Evolutionary conservation across 192 early-diverging fungal species (phyloP).

Genomic region (Backusella circina): DNA sequence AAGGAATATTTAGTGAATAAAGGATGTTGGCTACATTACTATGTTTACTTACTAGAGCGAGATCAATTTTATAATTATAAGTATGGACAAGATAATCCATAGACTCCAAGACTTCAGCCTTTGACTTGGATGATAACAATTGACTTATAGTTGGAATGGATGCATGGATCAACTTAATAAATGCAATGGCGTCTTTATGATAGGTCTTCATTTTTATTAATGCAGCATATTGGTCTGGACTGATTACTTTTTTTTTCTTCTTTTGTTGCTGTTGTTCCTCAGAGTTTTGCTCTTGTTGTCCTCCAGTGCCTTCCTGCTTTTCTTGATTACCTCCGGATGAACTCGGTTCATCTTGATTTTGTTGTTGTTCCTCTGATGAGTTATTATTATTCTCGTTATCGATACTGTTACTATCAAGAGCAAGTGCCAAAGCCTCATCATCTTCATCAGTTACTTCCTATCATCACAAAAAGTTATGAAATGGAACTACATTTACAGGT

Average conservation of each 20-base stretch:
- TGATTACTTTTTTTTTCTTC: neutral
- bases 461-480: neutral
- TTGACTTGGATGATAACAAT: constrained; percentile 84
- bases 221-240: neutral
- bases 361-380: neutral
- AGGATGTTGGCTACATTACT: neutral
- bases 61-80: constrained; percentile 81
- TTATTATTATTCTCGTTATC: neutral
- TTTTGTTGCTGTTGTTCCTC: neutral
- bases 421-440: neutral
- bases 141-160: constrained; percentile 75
- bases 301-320: neutral
- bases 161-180: constrained; percentile 77
- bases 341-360: neutral
- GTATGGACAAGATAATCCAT: constrained; percentile 94
- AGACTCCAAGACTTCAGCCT: constrained; percentile 90
- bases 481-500: neutral
- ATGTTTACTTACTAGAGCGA: constrained; percentile 55
- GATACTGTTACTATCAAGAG: neutral
- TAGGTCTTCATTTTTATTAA: constrained; percentile 58
- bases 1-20: neutral
- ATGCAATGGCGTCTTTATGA: constrained; percentile 85
- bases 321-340: neutral
- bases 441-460: constrained; percentile 20
- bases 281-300: neutral